A percentile compares a stretch with the other conserved stretches of the same genome.
These are phyloP conservation scores for Ascochyta clinopodiicola DNA, from an alignment of 2,329 filamentous ascomycete species.

Conservation along the genomic window DNA sequence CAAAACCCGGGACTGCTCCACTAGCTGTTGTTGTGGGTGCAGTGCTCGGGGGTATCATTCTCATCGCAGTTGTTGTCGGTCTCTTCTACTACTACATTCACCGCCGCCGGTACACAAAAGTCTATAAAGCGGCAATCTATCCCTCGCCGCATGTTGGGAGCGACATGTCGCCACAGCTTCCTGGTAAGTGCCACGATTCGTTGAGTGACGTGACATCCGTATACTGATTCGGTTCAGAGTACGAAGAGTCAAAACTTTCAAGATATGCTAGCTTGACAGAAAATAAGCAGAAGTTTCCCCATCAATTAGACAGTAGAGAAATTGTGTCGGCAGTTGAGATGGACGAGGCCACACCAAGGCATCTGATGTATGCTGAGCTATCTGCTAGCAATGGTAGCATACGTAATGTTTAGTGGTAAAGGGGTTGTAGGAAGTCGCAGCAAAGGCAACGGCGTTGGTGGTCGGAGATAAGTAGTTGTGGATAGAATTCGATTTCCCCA, in stretches of 20 bases:
- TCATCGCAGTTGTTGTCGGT: constrained; percentile 15
- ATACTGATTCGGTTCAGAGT: background rate
- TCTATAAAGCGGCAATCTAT: constrained; percentile 31
- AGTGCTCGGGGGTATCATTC: constrained; percentile 26
- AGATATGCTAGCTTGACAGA: background rate
- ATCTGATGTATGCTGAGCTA: constrained; percentile 12
- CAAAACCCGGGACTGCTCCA: background rate
- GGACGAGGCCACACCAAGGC: constrained; percentile 18
- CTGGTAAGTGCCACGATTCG: constrained; percentile 16
- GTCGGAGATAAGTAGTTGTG: background rate
- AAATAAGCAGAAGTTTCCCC: constrained; percentile 20
- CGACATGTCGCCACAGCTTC: constrained; percentile 38
- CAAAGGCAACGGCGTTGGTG: background rate
- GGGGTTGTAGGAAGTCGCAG: background rate
- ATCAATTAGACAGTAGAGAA: constrained; percentile 25
- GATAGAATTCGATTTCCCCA: background rate
- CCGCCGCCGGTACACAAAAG: constrained; percentile 22
- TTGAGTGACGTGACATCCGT: background rate
- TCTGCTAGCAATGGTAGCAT: constrained; percentile 13
- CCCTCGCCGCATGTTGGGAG: constrained; percentile 29
- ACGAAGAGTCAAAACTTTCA: background rate
- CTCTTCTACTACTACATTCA: constrained; percentile 22
- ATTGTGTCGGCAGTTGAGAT: constrained; percentile 23
- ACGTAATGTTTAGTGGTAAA: constrained; percentile 1
- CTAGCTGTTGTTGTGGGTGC: constrained; percentile 33